Evolutionary conservation across 108 stramenopile species (phyloP).

Genomic region (Phaeodactylum tricornutum): DNA sequence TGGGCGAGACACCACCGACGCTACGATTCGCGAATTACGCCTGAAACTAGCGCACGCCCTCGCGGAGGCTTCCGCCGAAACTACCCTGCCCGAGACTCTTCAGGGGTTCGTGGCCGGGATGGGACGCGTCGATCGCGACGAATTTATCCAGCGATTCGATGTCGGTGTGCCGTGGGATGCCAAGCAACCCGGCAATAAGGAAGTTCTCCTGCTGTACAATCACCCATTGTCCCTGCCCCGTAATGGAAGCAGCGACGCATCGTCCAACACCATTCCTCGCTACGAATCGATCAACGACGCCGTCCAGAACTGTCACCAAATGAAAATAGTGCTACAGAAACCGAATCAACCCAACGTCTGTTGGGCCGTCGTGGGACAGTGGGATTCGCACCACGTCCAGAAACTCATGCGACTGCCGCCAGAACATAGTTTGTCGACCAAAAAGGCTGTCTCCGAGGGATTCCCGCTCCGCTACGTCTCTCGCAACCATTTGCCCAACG

Average conservation of each 20-base stretch:
- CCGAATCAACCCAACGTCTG: conserved; percentile 37
- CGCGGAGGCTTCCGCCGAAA: too few species aligned
- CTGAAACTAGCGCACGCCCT: too few species aligned
- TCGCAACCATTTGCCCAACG: conserved; percentile 35
- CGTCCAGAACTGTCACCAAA: conserved; percentile 47
- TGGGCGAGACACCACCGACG: too few species aligned
- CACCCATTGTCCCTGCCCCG: not conserved
- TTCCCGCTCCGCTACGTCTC: conserved; percentile 44
- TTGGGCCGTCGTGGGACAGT: conserved; percentile 57
- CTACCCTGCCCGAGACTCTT: too few species aligned
- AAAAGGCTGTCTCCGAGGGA: conserved; percentile 9
- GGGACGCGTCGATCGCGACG: conserved; percentile 28
- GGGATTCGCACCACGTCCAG: conserved; percentile 67
- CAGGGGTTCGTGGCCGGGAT: conserved; percentile 25
- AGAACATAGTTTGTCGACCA: not conserved
- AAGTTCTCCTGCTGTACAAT: conserved; percentile 9
- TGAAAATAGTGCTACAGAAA: conserved; percentile 44
- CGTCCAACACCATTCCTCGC: conserved; percentile 2
- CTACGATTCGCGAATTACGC: too few species aligned
- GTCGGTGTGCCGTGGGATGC: conserved; percentile 47
- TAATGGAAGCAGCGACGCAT: conserved; percentile 1
- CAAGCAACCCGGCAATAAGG: conserved; percentile 1
- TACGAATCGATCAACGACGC: conserved; percentile 18
- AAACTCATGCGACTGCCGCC: conserved; percentile 43
- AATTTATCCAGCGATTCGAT: conserved; percentile 43